Evolutionary conservation across 1,284 basidiomycete species (phyloP).

Genomic region (Leucocoprinus gongylophorus): DNA sequence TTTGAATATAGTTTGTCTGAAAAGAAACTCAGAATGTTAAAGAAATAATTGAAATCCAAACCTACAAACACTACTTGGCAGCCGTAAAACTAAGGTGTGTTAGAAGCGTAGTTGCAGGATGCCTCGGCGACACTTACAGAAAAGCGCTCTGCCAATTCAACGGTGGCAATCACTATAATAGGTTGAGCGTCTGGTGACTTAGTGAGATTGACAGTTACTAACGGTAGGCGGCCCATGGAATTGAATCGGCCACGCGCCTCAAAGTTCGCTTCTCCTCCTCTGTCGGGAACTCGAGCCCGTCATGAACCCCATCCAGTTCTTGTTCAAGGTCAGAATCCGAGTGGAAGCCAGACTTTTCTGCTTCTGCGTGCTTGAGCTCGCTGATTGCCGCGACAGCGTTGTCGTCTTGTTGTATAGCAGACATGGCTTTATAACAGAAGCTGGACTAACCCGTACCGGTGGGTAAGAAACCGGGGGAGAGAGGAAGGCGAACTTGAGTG

Average conservation of each 20-base stretch:
- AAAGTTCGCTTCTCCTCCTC: slow-evolving; percentile 58
- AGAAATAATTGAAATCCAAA: slow-evolving; percentile 10
- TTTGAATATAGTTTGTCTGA: slow-evolving; percentile 70
- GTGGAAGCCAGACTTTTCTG: neutral
- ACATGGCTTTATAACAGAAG: neutral
- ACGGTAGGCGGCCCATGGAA: slow-evolving; percentile 66
- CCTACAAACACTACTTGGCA: slow-evolving; percentile 58
- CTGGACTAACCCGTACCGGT: neutral
- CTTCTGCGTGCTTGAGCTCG: slow-evolving; percentile 1
- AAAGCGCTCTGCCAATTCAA: slow-evolving; percentile 73
- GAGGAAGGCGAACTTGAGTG: neutral
- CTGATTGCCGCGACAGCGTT: neutral
- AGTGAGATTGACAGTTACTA: slow-evolving; percentile 21
- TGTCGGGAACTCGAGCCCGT: slow-evolving; percentile 60
- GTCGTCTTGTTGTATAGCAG: slow-evolving; percentile 3
- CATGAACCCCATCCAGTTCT: slow-evolving; percentile 41
- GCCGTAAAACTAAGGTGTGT: slow-evolving; percentile 44
- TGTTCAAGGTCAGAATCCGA: slow-evolving; percentile 14
- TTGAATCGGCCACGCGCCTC: slow-evolving; percentile 52
- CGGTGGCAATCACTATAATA: slow-evolving; percentile 53
- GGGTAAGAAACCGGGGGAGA: neutral
- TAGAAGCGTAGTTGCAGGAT: neutral
- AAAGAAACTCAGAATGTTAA: slow-evolving; percentile 10
- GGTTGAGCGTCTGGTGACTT: neutral
- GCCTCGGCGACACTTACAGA: slow-evolving; percentile 38